Evolutionary conservation across 768 basidiomycete species (phyloP).

Genomic region (Lentinus tigrinus): DNA sequence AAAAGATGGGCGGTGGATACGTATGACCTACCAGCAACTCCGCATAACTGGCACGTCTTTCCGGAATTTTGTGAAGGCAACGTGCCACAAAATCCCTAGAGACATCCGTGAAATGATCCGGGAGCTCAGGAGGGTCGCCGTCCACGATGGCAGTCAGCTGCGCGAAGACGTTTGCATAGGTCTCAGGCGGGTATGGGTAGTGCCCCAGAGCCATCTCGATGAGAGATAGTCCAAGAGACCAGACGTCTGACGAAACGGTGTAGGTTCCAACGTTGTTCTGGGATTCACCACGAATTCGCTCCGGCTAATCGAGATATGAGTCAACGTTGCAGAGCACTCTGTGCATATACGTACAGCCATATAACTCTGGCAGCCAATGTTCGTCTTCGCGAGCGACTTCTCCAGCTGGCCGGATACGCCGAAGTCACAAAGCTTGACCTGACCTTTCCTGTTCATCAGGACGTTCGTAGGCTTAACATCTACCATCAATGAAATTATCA

Average conservation of each 20-base stretch:
- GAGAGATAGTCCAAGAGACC: slow-evolving; percentile 93
- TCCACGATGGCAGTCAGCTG: slow-evolving; percentile 96
- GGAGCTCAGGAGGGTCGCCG: slow-evolving; percentile 87
- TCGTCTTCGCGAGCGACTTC: slow-evolving; percentile 94
- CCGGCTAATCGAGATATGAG: slow-evolving; percentile 56
- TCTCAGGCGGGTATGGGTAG: slow-evolving; percentile 98
- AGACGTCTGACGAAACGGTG: slow-evolving; percentile 95
- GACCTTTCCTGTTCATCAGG: slow-evolving; percentile 82
- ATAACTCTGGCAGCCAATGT: slow-evolving; percentile 97
- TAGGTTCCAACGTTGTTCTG: slow-evolving; percentile 85
- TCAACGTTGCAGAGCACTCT: background rate
- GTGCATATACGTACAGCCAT: slow-evolving; percentile 78
- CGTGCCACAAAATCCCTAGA: slow-evolving; percentile 81
- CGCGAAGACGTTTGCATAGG: slow-evolving; percentile 95
- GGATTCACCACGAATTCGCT: slow-evolving; percentile 94
- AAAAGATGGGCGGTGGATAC: background rate
- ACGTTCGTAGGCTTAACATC: slow-evolving; percentile 96
- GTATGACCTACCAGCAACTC: slow-evolving; percentile 66
- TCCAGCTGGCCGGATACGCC: slow-evolving; percentile 99
- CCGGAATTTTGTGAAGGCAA: slow-evolving; percentile 82
- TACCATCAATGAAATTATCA: slow-evolving; percentile 23
- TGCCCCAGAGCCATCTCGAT: slow-evolving; percentile 88
- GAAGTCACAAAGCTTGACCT: slow-evolving; percentile 96
- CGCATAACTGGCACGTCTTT: slow-evolving; percentile 76
- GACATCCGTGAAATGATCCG: slow-evolving; percentile 61